Conservation (phyloP, 2,329 filamentous ascomycete species). For the Cladosporium sp. region DNA sequence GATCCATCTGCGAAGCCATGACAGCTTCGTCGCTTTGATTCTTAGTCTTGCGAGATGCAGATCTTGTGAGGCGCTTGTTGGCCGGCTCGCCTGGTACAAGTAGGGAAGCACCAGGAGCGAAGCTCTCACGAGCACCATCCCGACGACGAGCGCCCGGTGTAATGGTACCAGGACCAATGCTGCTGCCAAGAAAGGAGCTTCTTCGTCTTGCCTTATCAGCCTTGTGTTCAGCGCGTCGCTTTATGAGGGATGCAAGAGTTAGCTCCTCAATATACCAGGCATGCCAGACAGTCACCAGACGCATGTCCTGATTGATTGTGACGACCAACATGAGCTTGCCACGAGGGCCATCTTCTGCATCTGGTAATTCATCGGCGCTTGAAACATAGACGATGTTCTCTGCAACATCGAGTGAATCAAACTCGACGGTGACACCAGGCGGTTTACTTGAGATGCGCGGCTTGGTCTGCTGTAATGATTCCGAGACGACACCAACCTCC, state of each 20-base stretch:
- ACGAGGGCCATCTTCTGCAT: constrained; percentile 36
- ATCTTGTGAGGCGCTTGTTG: constrained; percentile 17
- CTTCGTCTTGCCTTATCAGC: constrained; percentile 53
- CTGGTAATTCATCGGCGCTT: constrained; percentile 53
- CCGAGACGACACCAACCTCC: constrained; percentile 70
- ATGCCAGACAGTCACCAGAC: constrained; percentile 79
- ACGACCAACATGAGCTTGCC: constrained; percentile 65
- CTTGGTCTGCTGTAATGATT: constrained; percentile 25
- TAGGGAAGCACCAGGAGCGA: constrained; percentile 51
- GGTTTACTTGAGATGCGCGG: constrained; percentile 21
- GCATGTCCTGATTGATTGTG: constrained; percentile 72
- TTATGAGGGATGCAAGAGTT: constrained; percentile 41
- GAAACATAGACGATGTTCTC: constrained; percentile 86
- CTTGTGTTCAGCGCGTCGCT: constrained; percentile 35
- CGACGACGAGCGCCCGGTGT: constrained; percentile 64
- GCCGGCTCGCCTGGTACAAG: constrained; percentile 20
- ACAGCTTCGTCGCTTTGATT: constrained; percentile 39
- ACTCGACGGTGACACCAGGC: constrained; percentile 38
- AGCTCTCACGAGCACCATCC: constrained; percentile 68
- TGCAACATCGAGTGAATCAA: constrained; percentile 63
- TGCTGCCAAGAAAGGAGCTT: constrained; percentile 55
- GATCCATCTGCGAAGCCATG: constrained; percentile 47
- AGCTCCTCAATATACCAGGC: constrained; percentile 70
- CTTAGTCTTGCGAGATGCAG: constrained; percentile 24
- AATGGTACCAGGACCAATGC: constrained; percentile 64